These are phyloP conservation scores for Fusarium sp. DNA, from an alignment of 2,329 filamentous ascomycete genomes.

Conservation along the genomic window DNA sequence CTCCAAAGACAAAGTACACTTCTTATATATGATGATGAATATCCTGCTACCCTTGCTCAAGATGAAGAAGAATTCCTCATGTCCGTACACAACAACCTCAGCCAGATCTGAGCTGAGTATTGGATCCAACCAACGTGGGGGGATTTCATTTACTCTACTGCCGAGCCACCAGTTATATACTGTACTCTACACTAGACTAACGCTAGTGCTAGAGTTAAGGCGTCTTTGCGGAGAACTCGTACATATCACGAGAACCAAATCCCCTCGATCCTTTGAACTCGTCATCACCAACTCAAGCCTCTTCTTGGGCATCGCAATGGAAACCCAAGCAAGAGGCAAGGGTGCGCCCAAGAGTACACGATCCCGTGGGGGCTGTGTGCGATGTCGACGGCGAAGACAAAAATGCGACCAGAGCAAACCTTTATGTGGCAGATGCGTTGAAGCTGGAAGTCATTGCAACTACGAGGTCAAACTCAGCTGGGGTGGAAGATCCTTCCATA, in stretches of 20 bases:
- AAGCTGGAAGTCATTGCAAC: conserved; percentile 8
- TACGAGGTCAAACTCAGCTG: conserved; percentile 28
- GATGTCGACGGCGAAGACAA: conserved; percentile 29
- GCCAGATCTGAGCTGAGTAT: neutral
- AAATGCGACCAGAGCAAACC: conserved; percentile 34
- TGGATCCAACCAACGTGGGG: too few relatives aligned
- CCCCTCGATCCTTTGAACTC: neutral
- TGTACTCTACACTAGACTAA: too few relatives aligned
- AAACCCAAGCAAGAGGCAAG: neutral
- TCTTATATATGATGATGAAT: too few relatives aligned
- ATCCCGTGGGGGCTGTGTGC: conserved; percentile 28
- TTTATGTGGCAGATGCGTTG: conserved; percentile 22
- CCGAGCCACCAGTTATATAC: neutral
- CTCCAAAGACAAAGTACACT: too few relatives aligned
- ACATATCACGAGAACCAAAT: neutral
- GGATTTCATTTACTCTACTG: too few relatives aligned
- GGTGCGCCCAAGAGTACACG: neutral
- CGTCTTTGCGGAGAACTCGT: neutral
- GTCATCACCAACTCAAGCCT: neutral
- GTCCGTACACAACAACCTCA: too few relatives aligned
- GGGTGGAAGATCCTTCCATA: conserved; percentile 28
- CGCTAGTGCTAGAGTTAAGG: neutral
- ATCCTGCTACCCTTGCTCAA: too few relatives aligned
- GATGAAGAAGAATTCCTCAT: too few relatives aligned
- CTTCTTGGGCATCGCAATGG: neutral